Conservation (phyloP, 345 rosid genomes). For the Boechera retrofracta region DNA sequence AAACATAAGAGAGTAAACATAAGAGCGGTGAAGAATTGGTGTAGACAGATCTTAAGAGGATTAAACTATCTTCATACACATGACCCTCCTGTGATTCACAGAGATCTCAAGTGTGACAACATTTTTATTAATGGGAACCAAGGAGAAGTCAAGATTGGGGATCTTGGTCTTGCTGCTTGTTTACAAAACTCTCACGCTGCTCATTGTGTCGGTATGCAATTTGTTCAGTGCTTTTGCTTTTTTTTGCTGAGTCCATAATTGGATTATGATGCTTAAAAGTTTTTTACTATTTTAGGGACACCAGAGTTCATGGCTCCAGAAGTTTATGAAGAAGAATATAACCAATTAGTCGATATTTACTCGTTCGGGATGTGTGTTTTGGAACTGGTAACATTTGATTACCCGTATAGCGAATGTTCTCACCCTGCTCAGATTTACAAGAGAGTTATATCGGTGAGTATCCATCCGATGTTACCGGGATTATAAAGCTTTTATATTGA, state of each 20-base stretch:
- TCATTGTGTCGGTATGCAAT: constrained; percentile 86
- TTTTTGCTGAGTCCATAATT: neutral
- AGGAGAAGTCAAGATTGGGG: constrained; percentile 97
- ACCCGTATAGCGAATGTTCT: constrained; percentile 90
- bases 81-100: constrained; percentile 92
- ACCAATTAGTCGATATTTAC: constrained; percentile 90
- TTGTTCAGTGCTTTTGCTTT: neutral
- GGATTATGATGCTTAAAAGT: neutral
- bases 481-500: neutral
- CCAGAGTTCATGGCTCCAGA: constrained; percentile 99
- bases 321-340: constrained; percentile 88
- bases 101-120: constrained; percentile 98
- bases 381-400: constrained; percentile 96
- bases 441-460: constrained; percentile 90
- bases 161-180: constrained; percentile 95
- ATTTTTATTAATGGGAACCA: constrained; percentile 94
- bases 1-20: constrained; percentile 89
- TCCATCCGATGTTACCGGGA: neutral
- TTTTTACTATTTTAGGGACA: constrained; percentile 58
- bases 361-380: constrained; percentile 97
- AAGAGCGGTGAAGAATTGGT: constrained; percentile 93
- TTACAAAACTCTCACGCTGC: constrained; percentile 86
- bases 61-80: constrained; percentile 82
- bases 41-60: constrained; percentile 88
- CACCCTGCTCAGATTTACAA: constrained; percentile 97